Evolutionary conservation across 2,329 filamentous ascomycete genomes (phyloP), one percentile per base, ranked within the genome.

Genomic region (Podosphaera xanthii): DNA sequence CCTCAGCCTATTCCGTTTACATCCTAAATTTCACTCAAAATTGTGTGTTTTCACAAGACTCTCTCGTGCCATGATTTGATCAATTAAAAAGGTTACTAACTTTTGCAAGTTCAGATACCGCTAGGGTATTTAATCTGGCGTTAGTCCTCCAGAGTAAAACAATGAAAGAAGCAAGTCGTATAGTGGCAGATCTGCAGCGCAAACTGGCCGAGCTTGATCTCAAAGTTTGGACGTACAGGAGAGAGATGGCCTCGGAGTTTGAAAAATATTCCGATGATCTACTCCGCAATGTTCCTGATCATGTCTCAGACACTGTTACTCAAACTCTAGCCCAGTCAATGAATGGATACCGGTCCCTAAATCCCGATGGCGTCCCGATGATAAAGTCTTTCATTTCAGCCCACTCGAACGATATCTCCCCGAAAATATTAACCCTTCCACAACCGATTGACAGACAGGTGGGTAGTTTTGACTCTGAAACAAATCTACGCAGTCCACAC

Each of bases 211-310:
- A 80, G 65, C 76, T 82, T 58, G 77, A 83, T 66, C 71, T 72
- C 67, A 77, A 76, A 67, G 77, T 83, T 65, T 73, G 72, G 61
- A 71, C 73, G 61, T 81, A 79, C 70, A 77, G 76, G 64, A 74
- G 74, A 67, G 76, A 78, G 62, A 75, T 81, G 73, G 73, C 76
- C 58, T 69, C 72, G 63, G 77, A 82, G 64, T 83, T 82, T 66
- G 71, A 75, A 60, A 74, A 73, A 63, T 77, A 80, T 69, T 75
- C 76, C 62, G 72, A 73, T 59, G 69, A 73, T 57, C 70, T 79
- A 60, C 71, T 83, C 65, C 72, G 71, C 64, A 69, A 75, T 64
- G 64, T 75, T 57, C 70, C 76, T 36, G 69, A 72, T 57, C 68
- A 75, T 63, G 69, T 78, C 62, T 75, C 75, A 42, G 71, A 73